phyloP scores from a whole-genome alignment of 495 filamentous ascomycete species.

The Penicillium dipodomyicola region DNA sequence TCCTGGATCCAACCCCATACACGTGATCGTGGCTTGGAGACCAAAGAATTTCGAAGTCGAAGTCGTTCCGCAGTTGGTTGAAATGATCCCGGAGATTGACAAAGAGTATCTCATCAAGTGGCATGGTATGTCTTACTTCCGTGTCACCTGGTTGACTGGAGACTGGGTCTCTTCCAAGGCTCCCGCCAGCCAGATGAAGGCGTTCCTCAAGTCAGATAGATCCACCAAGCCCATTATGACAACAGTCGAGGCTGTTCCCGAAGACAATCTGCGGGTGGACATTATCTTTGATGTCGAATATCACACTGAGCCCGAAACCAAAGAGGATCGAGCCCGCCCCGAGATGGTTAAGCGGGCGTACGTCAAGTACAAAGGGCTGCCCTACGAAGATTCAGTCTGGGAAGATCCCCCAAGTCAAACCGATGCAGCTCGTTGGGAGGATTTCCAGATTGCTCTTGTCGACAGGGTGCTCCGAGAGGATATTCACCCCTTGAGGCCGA shows the following conservation, averaged over 20 bases:
- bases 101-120: slow-evolving; percentile 93
- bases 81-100: slow-evolving; percentile 63
- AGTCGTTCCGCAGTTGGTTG: slow-evolving; percentile 39
- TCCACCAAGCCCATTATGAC: slow-evolving; percentile 64
- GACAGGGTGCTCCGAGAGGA: slow-evolving; percentile 78
- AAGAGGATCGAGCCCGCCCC: slow-evolving; percentile 40
- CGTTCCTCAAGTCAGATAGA: slow-evolving; percentile 70
- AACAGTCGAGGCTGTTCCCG: slow-evolving; percentile 74
- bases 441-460: slow-evolving; percentile 77
- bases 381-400: slow-evolving; percentile 90
- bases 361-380: slow-evolving; percentile 93
- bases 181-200: slow-evolving; percentile 53
- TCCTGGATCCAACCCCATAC: slow-evolving; percentile 50
- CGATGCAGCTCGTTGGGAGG: slow-evolving; percentile 68
- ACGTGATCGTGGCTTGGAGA: slow-evolving; percentile 82
- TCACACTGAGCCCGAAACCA: slow-evolving; percentile 29
- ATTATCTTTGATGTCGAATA: slow-evolving; percentile 81
- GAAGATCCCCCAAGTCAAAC: slow-evolving; percentile 71
- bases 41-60: slow-evolving; percentile 52
- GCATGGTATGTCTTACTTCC: slow-evolving; percentile 72
- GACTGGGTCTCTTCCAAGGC: slow-evolving; percentile 85
- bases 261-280: slow-evolving; percentile 80
- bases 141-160: slow-evolving; percentile 80
- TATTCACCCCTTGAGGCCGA: slow-evolving; percentile 54
- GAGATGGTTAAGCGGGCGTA: slow-evolving; percentile 55